Percentiles rank a stretch among this genome's conserved stretches.
These are phyloP conservation scores for Ramularia collo-cygni DNA, from an alignment of 2,329 filamentous ascomycete species.

Conservation along the genomic window DNA sequence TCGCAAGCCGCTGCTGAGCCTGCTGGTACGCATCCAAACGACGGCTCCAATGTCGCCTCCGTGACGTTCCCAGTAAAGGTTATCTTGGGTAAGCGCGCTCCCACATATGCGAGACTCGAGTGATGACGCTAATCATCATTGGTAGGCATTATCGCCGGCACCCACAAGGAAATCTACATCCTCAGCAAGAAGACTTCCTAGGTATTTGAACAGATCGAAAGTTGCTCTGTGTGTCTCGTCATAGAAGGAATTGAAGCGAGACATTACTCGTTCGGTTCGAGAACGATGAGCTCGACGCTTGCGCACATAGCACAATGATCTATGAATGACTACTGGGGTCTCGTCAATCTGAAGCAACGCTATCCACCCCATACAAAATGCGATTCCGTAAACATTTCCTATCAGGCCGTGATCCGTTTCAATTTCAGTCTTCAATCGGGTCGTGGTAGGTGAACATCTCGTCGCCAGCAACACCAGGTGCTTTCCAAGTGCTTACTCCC, in stretches of 20 bases:
- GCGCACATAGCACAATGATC: too few relatives aligned
- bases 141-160: slow-evolving; percentile 2
- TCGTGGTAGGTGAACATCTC: slow-evolving; percentile 53
- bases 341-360: neutral
- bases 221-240: too few relatives aligned
- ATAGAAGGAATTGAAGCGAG: too few relatives aligned
- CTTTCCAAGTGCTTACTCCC: slow-evolving; percentile 50
- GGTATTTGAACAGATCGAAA: neutral
- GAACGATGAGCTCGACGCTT: too few relatives aligned
- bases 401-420: neutral
- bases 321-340: neutral
- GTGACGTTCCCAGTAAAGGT: slow-evolving; percentile 16
- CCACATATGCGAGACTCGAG: neutral
- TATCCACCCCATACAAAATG: neutral
- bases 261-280: too few relatives aligned
- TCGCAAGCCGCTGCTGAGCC: slow-evolving; percentile 2
- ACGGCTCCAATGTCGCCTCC: slow-evolving; percentile 16
- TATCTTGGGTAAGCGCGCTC: slow-evolving; percentile 6
- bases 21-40: slow-evolving; percentile 11
- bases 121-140: neutral
- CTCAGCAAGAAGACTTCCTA: slow-evolving; percentile 12
- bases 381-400: neutral
- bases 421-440: slow-evolving; percentile 18
- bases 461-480: slow-evolving; percentile 46
- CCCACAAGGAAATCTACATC: slow-evolving; percentile 14